Base-by-base conservation (phyloP, 1,139 yeast genomes). In the Nadsonia starkeyi-henricii region DNA sequence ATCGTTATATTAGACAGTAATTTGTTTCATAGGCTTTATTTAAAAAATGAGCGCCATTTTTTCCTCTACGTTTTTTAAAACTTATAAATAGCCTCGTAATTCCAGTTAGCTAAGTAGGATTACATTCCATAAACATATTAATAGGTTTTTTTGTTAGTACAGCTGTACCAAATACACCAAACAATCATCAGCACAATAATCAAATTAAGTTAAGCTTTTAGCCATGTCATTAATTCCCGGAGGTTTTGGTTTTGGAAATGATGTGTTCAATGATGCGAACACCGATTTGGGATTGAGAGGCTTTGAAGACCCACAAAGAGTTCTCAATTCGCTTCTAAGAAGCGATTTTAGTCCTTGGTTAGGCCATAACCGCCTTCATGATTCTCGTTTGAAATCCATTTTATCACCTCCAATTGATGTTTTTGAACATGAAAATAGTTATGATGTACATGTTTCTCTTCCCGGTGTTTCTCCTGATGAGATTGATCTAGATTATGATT, bases 391-490 rank as follows among this genome's bases (percentile, higher is more conserved):
- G 3, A 42, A 39, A 18, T 44, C 45, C 17, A 39, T 43, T 21
- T 43, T 47, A 23, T 45, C 49, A 8, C 49, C 49, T 23, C 49
- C 49, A 17, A 47, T 47, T 45, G 49, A 47, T 43, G 41, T 47
- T 26, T 47, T 43, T 17, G 49, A 47, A 41, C 44, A 43, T 20
- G 46, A 43, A 2, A 39, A 28, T 15, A 37, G 37, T 41, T 47
- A 47, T 17, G 26, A 39, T 43, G 41, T 47, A 15, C 46, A 47
- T 18, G 33, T 47, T 20, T 47, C 49, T 1, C 43, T 47, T 39
- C 49, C 49, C 13, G 49, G 49, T 1, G 49, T 47, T 8, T 47
- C 44, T 23, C 49, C 49, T 33, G 49, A 47, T 15, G 49, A 47
- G 26, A 17, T 47, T 18, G 36, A 23, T 21, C 44, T 47, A 2